Percentiles rank a stretch among this genome's conserved stretches.
Evolutionary conservation across 2,329 filamentous ascomycete genomes (phyloP).

Genomic region (Colletotrichum chrysophilum): DNA sequence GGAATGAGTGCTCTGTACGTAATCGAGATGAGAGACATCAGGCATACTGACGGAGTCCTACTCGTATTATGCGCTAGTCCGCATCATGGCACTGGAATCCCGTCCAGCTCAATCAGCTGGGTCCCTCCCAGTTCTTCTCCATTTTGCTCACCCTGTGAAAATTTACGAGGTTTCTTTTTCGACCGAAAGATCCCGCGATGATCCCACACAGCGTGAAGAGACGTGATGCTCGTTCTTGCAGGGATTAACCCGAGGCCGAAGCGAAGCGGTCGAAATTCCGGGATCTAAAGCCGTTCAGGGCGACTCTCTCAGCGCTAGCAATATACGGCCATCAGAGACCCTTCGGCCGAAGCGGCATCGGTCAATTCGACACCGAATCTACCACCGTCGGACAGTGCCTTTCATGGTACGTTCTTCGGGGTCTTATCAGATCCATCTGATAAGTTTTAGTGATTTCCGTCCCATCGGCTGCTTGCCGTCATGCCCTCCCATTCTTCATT

Average conservation of each 20-base stretch:
- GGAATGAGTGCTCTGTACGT: background rate
- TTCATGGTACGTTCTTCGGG: background rate
- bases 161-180: background rate
- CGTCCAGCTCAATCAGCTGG: background rate
- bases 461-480: background rate
- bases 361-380: background rate
- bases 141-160: background rate
- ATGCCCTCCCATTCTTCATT: background rate
- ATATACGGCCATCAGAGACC: background rate
- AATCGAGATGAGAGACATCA: background rate
- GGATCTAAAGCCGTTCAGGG: background rate
- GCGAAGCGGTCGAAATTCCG: background rate
- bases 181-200: background rate
- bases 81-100: background rate
- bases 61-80: background rate
- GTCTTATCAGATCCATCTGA: conserved; percentile 41
- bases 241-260: background rate
- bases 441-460: conserved; percentile 23
- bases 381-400: background rate
- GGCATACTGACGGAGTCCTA: background rate
- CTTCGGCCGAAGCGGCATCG: conserved; percentile 11
- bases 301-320: background rate
- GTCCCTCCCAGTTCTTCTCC: background rate
- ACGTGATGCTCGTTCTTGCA: background rate
- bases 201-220: background rate